phyloP scores from a whole-genome alignment of 176 grass and related monocot species.

The Cocos nucifera region DNA sequence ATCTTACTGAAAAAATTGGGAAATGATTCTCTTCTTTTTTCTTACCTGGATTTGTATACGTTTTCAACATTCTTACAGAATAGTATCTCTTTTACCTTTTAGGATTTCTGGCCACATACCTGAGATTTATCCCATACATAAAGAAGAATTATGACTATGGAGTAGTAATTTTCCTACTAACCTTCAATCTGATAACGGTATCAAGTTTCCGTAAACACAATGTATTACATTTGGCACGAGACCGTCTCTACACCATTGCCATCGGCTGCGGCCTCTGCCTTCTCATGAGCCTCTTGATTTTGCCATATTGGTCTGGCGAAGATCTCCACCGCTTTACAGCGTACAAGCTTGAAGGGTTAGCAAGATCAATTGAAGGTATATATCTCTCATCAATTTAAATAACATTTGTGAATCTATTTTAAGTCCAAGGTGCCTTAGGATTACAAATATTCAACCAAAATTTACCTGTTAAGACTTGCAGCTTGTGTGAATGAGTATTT shows the following conservation, averaged over 20 bases:
- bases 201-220: slow-evolving; percentile 71
- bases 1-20: too few species aligned
- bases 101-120: slow-evolving; percentile 77
- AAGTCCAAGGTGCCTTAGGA: too few species aligned
- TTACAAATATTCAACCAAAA: slow-evolving; percentile 7
- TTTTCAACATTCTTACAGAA: too few species aligned
- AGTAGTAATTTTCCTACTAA: slow-evolving; percentile 80
- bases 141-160: slow-evolving; percentile 97
- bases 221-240: slow-evolving; percentile 52
- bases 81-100: neutral
- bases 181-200: slow-evolving; percentile 93
- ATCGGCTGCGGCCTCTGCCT: slow-evolving; percentile 85
- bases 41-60: too few species aligned
- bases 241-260: slow-evolving; percentile 68
- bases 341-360: slow-evolving; percentile 68
- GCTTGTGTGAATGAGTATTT: slow-evolving; percentile 77
- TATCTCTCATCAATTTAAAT: too few species aligned
- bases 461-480: slow-evolving; percentile 38
- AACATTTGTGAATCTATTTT: too few species aligned
- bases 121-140: slow-evolving; percentile 80
- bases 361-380: slow-evolving; percentile 83
- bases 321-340: slow-evolving; percentile 75
- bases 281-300: slow-evolving; percentile 72
- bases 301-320: slow-evolving; percentile 92
- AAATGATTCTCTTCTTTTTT: too few species aligned